Evolutionary conservation across 768 basidiomycete genomes (phyloP).

Genomic region (Termitomyces sp.): DNA sequence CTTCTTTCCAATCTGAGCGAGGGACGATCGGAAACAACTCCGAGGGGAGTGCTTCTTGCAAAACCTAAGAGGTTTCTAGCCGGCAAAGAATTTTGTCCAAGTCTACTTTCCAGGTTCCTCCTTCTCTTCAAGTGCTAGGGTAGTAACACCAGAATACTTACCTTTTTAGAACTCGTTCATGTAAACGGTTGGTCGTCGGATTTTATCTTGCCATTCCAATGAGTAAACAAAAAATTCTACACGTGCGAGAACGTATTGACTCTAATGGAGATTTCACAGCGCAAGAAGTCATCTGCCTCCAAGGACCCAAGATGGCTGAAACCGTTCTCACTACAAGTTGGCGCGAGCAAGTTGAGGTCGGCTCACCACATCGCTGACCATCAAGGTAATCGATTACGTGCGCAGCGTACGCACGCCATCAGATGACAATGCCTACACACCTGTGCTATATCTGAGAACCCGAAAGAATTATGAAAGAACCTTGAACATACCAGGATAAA

Average conservation of each 20-base stretch:
- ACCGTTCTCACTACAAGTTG: background rate
- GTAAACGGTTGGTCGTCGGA: background rate
- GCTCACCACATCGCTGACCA: background rate
- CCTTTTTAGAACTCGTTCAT: too few species aligned
- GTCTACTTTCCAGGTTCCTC: too few species aligned
- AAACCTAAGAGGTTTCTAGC: too few species aligned
- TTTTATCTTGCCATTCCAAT: background rate
- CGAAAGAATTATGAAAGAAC: background rate
- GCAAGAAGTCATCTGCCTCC: background rate
- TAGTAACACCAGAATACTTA: too few species aligned
- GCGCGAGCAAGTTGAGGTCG: background rate
- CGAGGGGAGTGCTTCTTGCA: too few species aligned
- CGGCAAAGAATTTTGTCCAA: too few species aligned
- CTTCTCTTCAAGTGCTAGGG: too few species aligned
- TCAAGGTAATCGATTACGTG: slow-evolving; percentile 29
- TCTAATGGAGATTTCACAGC: background rate
- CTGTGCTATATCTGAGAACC: slow-evolving; percentile 22
- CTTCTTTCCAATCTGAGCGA: too few species aligned
- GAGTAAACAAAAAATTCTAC: too few species aligned
- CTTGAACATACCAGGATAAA: slow-evolving; percentile 8
- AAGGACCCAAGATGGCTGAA: background rate
- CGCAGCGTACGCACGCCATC: slow-evolving; percentile 34
- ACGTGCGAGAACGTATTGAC: background rate
- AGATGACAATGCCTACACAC: slow-evolving; percentile 30
- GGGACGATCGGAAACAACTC: too few species aligned